Base-by-base conservation (phyloP, 768 basidiomycete genomes). In the Hortiboletus flavorubellus region DNA sequence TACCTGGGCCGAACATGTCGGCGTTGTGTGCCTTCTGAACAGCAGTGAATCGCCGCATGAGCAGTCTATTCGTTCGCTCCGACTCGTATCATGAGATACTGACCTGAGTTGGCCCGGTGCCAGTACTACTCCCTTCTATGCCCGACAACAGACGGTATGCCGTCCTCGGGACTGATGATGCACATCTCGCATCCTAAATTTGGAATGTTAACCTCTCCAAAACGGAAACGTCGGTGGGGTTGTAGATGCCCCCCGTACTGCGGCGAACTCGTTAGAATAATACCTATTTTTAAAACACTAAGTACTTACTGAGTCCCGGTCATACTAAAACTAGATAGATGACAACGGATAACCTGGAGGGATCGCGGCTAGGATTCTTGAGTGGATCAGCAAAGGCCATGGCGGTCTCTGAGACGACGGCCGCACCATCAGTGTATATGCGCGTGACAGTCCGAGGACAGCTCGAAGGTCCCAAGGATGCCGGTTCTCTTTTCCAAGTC, bases 341-440 rank as follows among this genome's bases (percentile, higher is more conserved):
- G 8, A 53, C 56, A 8, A 64, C 55, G 7, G 64, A 67, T 3
- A 61, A 16, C 2, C 64, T 49, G 2, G 53, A 53, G 1, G 67
- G 42, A 16, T 67, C 54, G 8, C 34, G 41, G 0, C 54, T 43
- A 21, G 68, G 58, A 15, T 58, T 59, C 44, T 72, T 62, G 2
- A 78, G 70, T 4, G 53, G 60, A 21, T 68, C 54, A 3, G 66
- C 64, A 38, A 78, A 74, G 9, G 65, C 66, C 4, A 72, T 61
- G 2, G 73, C 76, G 12, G 72, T 75, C 46, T 64, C 67, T 5
- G 71, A 64, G 10, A 76, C 71, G 4, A 75, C 71, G 0, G 76
- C 68, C 60, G 76, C 76, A 34, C 76, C 76, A 40, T 76, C 76
- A 18, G 73, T 72, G 56, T 75, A 75, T 35, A 77, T 65, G 7